Conservation (phyloP, 202 grass and related monocot species). For the Schoenoplectus triqueter region DNA sequence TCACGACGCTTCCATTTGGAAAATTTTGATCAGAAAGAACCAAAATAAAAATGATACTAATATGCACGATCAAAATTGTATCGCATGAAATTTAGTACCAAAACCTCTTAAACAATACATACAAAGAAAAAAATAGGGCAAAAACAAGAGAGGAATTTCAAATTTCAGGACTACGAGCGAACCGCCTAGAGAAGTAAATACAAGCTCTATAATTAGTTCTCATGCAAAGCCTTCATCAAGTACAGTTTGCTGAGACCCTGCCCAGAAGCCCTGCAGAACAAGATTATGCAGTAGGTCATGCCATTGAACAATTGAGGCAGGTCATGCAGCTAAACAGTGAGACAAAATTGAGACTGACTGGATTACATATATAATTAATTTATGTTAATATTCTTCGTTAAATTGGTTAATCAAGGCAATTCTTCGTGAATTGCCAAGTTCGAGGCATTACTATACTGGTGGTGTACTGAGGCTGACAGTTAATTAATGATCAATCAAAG, state of each 20-base stretch:
- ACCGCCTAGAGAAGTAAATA: neutral
- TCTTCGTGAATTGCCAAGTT: neutral
- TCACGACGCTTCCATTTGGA: neutral
- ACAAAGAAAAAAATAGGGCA: constrained; percentile 7
- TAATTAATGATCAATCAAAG: neutral
- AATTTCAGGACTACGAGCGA: neutral
- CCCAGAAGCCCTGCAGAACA: constrained; percentile 66
- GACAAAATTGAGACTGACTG: neutral
- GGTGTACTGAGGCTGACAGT: neutral
- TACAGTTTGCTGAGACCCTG: constrained; percentile 89
- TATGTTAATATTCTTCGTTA: neutral
- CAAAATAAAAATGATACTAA: neutral
- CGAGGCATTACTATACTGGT: neutral
- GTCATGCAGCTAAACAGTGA: constrained; percentile 25
- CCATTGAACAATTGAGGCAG: neutral
- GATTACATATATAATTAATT: neutral
- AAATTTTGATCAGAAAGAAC: neutral
- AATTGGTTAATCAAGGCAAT: neutral
- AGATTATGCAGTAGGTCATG: constrained; percentile 4
- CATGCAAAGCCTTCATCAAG: constrained; percentile 93
- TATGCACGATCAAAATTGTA: neutral
- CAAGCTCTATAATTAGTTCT: constrained; percentile 49
- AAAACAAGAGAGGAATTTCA: neutral
- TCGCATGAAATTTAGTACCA: neutral
- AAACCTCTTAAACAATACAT: constrained; percentile 14